phyloP scores from a whole-genome alignment of 2,329 filamentous ascomycete genomes.

The Nothophoma quercina region DNA sequence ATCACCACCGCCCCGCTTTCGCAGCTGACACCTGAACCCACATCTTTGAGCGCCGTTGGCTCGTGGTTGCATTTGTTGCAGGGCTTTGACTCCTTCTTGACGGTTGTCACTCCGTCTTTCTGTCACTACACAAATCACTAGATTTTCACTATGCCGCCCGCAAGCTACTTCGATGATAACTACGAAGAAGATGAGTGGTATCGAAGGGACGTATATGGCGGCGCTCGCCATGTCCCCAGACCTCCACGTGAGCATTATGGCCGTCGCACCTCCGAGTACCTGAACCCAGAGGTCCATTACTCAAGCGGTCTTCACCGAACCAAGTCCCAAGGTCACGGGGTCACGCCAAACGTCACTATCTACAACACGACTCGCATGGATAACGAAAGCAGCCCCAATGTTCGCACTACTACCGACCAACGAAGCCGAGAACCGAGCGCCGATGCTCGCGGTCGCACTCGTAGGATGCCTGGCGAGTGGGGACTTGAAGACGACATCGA shows the following conservation, averaged over 20 bases:
- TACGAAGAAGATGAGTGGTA: slow-evolving; percentile 41
- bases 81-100: neutral
- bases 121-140: neutral
- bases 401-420: slow-evolving; percentile 41
- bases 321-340: slow-evolving; percentile 54
- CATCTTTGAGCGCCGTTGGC: slow-evolving; percentile 23
- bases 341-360: slow-evolving; percentile 56
- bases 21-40: slow-evolving; percentile 21
- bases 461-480: slow-evolving; percentile 45
- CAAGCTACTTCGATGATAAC: slow-evolving; percentile 37
- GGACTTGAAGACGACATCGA: slow-evolving; percentile 47
- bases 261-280: slow-evolving; percentile 40
- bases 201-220: slow-evolving; percentile 28
- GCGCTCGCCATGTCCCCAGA: slow-evolving; percentile 43
- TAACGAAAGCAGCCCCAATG: slow-evolving; percentile 44
- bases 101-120: neutral
- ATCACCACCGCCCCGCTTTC: slow-evolving; percentile 29
- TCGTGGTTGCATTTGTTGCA: slow-evolving; percentile 8
- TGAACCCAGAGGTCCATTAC: slow-evolving; percentile 39
- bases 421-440: slow-evolving; percentile 34
- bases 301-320: slow-evolving; percentile 52
- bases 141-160: slow-evolving; percentile 30
- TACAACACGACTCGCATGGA: slow-evolving; percentile 54
- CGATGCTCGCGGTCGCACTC: slow-evolving; percentile 40
- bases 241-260: slow-evolving; percentile 26